Evolutionary conservation across 1,139 yeast species (phyloP).

Genomic region (Suhomyces chickasaworum): DNA sequence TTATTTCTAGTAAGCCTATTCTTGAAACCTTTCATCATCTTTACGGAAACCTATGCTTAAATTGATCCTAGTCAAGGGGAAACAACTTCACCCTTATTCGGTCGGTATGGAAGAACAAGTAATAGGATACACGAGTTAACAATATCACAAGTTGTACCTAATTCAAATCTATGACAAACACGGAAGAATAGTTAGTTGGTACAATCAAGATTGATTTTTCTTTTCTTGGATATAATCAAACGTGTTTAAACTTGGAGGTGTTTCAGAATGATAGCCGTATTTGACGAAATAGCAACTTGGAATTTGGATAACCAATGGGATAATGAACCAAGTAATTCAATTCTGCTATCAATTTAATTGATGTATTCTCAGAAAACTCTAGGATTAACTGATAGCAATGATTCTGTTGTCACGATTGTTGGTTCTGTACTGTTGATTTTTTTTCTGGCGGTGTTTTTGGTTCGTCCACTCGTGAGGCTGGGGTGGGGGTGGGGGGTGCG

Average conservation of each 20-base stretch:
- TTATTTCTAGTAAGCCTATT: slow-evolving; percentile 51
- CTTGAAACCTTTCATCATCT: slow-evolving; percentile 56
- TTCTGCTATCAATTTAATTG: neutral
- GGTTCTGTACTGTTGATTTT: slow-evolving; percentile 10
- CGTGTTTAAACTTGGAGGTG: slow-evolving; percentile 1
- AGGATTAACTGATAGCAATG: slow-evolving; percentile 5
- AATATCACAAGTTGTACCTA: neutral
- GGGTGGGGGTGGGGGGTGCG: slow-evolving; percentile 3
- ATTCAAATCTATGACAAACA: neutral
- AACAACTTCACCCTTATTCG: neutral
- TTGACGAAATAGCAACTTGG: neutral
- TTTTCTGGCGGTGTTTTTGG: slow-evolving; percentile 13
- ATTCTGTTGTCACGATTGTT: slow-evolving; percentile 2
- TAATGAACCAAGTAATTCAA: neutral
- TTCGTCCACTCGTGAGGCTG: slow-evolving; percentile 13
- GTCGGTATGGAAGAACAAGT: neutral
- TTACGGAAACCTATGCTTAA: slow-evolving; percentile 12
- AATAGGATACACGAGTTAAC: neutral
- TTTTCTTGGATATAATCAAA: neutral
- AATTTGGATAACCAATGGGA: neutral
- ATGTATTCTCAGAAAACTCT: slow-evolving; percentile 2
- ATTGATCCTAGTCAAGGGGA: neutral
- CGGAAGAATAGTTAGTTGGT: neutral
- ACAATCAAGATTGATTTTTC: neutral
- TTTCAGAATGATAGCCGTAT: neutral